Conservation (phyloP, 2,329 filamentous ascomycete species). For the Cladosporium halotolerans region DNA sequence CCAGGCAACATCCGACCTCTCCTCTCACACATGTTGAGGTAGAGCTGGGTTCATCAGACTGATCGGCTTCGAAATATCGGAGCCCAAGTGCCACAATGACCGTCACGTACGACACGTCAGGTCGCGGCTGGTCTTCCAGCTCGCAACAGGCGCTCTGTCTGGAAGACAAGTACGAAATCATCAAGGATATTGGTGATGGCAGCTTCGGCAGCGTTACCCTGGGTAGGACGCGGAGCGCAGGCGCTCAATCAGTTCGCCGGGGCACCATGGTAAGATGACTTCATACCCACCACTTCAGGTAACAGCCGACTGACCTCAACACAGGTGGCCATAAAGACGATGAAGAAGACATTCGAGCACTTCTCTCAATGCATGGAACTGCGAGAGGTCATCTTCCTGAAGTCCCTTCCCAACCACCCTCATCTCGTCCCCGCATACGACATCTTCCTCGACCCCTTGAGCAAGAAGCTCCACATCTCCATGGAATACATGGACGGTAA, state of each 20-base stretch:
- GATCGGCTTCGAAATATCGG: constrained; percentile 7
- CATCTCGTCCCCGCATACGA: constrained; percentile 96
- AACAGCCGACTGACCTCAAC: constrained; percentile 11
- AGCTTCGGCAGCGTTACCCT: constrained; percentile 96
- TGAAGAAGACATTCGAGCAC: constrained; percentile 99
- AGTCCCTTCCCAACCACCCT: constrained; percentile 76
- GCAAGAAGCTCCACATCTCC: constrained; percentile 90
- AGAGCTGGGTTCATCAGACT: constrained; percentile 1
- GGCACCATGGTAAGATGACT: constrained; percentile 74
- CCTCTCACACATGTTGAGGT: constrained; percentile 10
- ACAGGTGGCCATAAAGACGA: constrained; percentile 97
- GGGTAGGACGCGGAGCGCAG: constrained; percentile 83
- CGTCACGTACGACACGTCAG: constrained; percentile 61
- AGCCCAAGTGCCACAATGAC: constrained; percentile 55
- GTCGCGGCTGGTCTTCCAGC: constrained; percentile 53
- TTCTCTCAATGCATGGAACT: constrained; percentile 86
- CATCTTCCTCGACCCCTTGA: constrained; percentile 95
- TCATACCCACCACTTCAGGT: not conserved
- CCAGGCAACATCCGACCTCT: not conserved
- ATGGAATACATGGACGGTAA: constrained; percentile 99
- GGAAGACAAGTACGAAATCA: constrained; percentile 90
- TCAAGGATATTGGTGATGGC: constrained; percentile 98
- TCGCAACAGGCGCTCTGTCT: constrained; percentile 53
- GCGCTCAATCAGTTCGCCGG: constrained; percentile 78
- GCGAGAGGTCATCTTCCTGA: constrained; percentile 92